Evolutionary conservation across 75 land plant genomes (phyloP).

Genomic region (Gnetum montanum): DNA sequence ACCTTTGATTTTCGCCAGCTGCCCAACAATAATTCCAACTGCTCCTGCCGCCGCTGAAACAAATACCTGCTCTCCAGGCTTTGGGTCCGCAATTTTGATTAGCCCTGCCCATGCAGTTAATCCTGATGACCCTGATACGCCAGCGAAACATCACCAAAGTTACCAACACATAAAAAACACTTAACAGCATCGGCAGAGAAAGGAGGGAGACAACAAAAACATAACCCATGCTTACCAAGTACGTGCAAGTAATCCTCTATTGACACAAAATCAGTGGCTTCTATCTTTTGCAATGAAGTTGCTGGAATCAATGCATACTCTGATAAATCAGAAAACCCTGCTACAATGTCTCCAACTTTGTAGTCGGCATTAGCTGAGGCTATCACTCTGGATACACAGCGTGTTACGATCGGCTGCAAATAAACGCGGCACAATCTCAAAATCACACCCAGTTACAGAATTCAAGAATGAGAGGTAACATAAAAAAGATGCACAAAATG

Average conservation of each 20-base stretch:
- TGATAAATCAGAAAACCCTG: neutral
- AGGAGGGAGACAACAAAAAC: too few relatives aligned
- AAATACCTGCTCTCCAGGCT: conserved; percentile 23
- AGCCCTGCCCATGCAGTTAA: conserved; percentile 47
- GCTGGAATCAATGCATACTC: neutral
- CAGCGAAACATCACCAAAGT: too few relatives aligned
- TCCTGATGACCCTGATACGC: conserved; percentile 28
- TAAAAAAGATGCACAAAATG: neutral
- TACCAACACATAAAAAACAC: too few relatives aligned
- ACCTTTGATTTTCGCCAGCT: conserved; percentile 45
- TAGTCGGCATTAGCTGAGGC: conserved; percentile 14
- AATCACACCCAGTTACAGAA: neutral
- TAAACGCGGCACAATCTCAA: too few relatives aligned
- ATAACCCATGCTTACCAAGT: too few relatives aligned
- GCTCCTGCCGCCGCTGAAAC: conserved; percentile 50
- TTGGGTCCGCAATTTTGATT: conserved; percentile 17
- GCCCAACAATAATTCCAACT: conserved; percentile 44
- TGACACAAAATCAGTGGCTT: neutral
- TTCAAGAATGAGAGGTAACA: neutral
- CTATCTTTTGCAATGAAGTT: neutral
- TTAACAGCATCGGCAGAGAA: too few relatives aligned
- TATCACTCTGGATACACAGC: conserved; percentile 11
- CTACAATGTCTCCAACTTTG: conserved; percentile 17
- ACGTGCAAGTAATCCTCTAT: too few relatives aligned
- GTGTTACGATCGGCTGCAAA: conserved; percentile 15